Conservation (phyloP, 345 rosid species). For the Viola odorata region DNA sequence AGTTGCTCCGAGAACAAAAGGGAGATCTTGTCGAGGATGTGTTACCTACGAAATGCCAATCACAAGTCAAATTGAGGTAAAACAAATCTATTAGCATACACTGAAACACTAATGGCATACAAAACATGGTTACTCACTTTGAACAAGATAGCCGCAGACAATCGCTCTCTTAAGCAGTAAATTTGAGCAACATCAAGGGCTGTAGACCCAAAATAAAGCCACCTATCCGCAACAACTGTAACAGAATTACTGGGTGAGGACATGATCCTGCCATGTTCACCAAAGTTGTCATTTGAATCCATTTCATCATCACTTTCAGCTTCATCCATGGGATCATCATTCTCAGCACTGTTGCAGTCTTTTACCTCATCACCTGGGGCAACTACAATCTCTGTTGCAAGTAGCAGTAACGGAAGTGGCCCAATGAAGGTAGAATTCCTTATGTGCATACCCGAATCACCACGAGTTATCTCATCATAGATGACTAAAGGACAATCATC, state of each 20-base stretch:
- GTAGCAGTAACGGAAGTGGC: constrained; percentile 64
- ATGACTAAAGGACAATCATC: constrained; percentile 49
- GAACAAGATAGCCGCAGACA: constrained; percentile 64
- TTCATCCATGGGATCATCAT: constrained; percentile 39
- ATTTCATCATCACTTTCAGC: constrained; percentile 42
- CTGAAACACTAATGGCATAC: not conserved
- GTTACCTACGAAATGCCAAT: constrained; percentile 41
- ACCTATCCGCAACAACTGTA: constrained; percentile 59
- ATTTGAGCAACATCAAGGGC: constrained; percentile 87
- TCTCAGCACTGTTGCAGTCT: constrained; percentile 14
- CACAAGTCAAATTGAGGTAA: not conserved
- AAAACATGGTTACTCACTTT: constrained; percentile 36
- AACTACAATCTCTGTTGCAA: constrained; percentile 77
- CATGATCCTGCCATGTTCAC: constrained; percentile 41
- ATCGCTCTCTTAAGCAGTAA: constrained; percentile 78
- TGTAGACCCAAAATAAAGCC: constrained; percentile 67
- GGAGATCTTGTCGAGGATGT: constrained; percentile 50
- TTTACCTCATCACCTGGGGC: constrained; percentile 39
- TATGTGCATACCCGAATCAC: constrained; percentile 70
- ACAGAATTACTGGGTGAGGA: constrained; percentile 74
- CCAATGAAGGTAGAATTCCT: constrained; percentile 66
- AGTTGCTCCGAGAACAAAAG: constrained; percentile 65
- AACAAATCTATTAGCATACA: not conserved
- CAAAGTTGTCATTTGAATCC: constrained; percentile 27
- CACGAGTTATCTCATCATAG: constrained; percentile 83